A percentile compares a stretch with the other conserved stretches of the same genome.
Conservation (phyloP, 1,284 basidiomycete genomes). For the Stereum hirsutum region DNA sequence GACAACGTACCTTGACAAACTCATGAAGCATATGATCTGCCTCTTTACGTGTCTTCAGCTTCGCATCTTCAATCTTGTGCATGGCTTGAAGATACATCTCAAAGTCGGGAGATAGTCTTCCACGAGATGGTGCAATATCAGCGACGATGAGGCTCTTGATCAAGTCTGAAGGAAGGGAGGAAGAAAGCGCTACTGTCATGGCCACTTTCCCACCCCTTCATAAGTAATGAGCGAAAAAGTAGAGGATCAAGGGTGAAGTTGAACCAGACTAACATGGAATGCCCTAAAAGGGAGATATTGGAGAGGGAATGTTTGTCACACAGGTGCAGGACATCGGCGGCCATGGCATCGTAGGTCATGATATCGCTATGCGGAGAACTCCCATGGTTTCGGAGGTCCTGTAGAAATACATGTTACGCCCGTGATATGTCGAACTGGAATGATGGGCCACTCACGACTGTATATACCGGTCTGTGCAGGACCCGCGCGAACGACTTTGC, state of each 20-base stretch:
- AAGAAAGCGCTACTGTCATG: slow-evolving; percentile 67
- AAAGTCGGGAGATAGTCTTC: slow-evolving; percentile 58
- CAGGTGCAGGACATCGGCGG: slow-evolving; percentile 60
- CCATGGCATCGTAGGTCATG: slow-evolving; percentile 70
- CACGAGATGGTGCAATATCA: slow-evolving; percentile 71
- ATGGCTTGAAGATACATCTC: slow-evolving; percentile 59
- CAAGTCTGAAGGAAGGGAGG: slow-evolving; percentile 32
- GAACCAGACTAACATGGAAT: slow-evolving; percentile 64
- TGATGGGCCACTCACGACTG: slow-evolving; percentile 39
- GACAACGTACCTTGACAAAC: too few relatives aligned
- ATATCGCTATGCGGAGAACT: slow-evolving; percentile 62
- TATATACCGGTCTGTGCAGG: slow-evolving; percentile 57
- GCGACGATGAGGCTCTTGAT: slow-evolving; percentile 67
- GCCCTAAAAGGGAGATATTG: slow-evolving; percentile 69
- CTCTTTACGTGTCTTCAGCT: slow-evolving; percentile 49
- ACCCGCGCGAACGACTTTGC: slow-evolving; percentile 54
- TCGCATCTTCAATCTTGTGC: slow-evolving; percentile 51
- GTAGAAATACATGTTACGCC: neutral
- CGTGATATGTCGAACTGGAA: neutral
- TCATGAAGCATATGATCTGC: slow-evolving; percentile 66
- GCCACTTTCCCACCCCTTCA: slow-evolving; percentile 82
- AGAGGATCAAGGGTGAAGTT: neutral
- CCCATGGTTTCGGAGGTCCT: slow-evolving; percentile 85
- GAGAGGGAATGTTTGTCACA: slow-evolving; percentile 39
- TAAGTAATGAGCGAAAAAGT: neutral